These are phyloP conservation scores for Gloeophyllum trabeum DNA, from an alignment of 768 basidiomycete genomes.

Conservation along the genomic window DNA sequence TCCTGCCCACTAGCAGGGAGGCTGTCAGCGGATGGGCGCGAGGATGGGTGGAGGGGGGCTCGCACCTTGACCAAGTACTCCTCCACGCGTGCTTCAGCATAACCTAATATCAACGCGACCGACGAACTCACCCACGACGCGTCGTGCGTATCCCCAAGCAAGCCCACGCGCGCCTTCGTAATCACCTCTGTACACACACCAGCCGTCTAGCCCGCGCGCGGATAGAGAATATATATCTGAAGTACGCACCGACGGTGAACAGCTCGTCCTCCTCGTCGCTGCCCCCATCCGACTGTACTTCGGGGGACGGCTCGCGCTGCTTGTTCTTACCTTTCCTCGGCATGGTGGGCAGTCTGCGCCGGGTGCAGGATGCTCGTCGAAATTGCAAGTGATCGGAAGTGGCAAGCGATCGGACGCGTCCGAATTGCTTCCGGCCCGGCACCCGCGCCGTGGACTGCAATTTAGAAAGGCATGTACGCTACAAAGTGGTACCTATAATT, in stretches of 20 bases:
- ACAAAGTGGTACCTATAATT: no score
- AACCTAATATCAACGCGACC: background rate
- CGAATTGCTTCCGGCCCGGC: no score
- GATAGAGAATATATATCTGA: background rate
- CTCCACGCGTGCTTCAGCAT: constrained; percentile 21
- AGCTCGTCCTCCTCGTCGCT: background rate
- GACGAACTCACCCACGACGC: constrained; percentile 39
- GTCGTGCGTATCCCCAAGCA: no score
- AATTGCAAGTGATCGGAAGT: no score
- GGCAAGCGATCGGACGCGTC: no score
- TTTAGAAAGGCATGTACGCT: no score
- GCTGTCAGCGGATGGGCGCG: background rate
- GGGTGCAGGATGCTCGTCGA: no score
- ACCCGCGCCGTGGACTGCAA: no score
- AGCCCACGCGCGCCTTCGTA: constrained; percentile 41
- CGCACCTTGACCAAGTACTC: constrained; percentile 64
- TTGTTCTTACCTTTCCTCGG: no score
- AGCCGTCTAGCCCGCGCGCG: background rate
- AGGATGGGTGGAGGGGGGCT: background rate
- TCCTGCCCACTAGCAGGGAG: constrained; percentile 48
- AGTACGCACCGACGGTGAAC: constrained; percentile 11
- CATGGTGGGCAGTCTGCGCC: no score
- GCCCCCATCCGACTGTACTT: no score
- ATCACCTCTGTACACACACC: constrained; percentile 40
- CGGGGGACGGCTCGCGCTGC: no score